phyloP scores from a whole-genome alignment of 305 asterid species.

The Fraxinus albicans region DNA sequence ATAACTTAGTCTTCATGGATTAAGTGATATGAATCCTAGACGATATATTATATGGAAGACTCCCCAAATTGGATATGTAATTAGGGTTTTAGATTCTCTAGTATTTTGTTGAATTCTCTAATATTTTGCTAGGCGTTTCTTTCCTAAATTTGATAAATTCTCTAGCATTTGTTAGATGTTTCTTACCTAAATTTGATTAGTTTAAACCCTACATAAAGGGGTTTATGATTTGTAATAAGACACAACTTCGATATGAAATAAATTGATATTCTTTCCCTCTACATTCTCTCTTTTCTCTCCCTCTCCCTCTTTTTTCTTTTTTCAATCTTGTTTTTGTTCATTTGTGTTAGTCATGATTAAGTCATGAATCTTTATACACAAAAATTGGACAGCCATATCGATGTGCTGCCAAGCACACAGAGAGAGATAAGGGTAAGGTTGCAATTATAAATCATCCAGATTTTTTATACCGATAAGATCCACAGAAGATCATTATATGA shows the following conservation, averaged over 20 bases:
- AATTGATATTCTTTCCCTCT: neutral
- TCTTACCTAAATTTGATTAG: neutral
- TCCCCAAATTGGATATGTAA: neutral
- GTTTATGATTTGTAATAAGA: neutral
- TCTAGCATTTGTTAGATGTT: neutral
- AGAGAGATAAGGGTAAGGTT: neutral
- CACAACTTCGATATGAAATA: neutral
- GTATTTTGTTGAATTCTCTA: neutral
- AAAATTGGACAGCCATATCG: neutral
- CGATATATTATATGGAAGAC: neutral
- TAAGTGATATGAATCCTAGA: neutral
- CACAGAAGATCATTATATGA: neutral
- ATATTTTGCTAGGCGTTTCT: neutral
- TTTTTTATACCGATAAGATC: neutral
- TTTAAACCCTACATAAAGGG: neutral
- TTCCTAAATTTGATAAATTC: neutral
- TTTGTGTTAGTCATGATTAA: neutral
- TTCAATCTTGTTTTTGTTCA: neutral
- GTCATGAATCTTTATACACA: neutral
- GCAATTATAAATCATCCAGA: neutral
- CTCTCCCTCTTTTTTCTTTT: neutral
- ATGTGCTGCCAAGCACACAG: neutral
- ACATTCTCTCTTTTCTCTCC: neutral
- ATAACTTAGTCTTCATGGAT: neutral
- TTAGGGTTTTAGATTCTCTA: neutral